Percentiles rank a stretch among this genome's conserved stretches.
Conservation (phyloP, 176 grass and related monocot genomes). For the Stipa capillata region DNA sequence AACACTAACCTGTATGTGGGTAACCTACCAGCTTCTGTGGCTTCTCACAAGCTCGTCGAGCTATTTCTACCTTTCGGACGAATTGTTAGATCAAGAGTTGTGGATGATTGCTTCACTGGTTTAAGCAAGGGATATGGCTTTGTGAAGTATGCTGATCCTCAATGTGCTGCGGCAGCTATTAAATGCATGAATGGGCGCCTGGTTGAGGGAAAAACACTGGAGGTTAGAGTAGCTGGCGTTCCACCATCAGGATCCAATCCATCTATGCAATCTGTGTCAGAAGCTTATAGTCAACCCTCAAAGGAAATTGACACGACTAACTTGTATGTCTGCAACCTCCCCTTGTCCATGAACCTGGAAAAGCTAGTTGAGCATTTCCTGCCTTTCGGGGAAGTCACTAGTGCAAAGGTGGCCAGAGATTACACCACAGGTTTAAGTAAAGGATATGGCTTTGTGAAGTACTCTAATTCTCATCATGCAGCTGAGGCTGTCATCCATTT, state of each 20-base stretch:
- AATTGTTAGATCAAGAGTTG: slow-evolving; percentile 38
- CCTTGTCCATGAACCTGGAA: slow-evolving; percentile 26
- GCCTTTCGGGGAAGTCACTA: slow-evolving; percentile 43
- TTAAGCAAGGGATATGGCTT: slow-evolving; percentile 61
- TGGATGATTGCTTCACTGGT: slow-evolving; percentile 43
- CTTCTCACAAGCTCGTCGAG: slow-evolving; percentile 35
- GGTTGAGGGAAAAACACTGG: slow-evolving; percentile 42
- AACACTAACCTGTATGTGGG: slow-evolving; percentile 39
- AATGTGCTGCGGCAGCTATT: slow-evolving; percentile 38
- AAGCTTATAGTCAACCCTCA: not conserved
- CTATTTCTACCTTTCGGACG: slow-evolving; percentile 48
- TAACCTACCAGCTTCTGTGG: slow-evolving; percentile 28
- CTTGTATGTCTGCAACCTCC: slow-evolving; percentile 37
- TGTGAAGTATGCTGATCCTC: slow-evolving; percentile 48
- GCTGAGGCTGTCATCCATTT: slow-evolving; percentile 27
- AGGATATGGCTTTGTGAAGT: slow-evolving; percentile 63
- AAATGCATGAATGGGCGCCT: slow-evolving; percentile 39
- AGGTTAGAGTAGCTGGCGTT: slow-evolving; percentile 35
- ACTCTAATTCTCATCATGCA: slow-evolving; percentile 29
- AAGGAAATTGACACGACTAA: slow-evolving; percentile 15
- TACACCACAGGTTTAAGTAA: slow-evolving; percentile 33
- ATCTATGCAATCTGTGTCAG: slow-evolving; percentile 1
- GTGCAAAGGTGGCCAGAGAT: slow-evolving; percentile 42
- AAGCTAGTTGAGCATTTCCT: slow-evolving; percentile 39
- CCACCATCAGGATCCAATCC: slow-evolving; percentile 3